These are phyloP conservation scores for Tillandsia leiboldiana DNA, from an alignment of 176 grass and related monocot species.

Conservation along the genomic window DNA sequence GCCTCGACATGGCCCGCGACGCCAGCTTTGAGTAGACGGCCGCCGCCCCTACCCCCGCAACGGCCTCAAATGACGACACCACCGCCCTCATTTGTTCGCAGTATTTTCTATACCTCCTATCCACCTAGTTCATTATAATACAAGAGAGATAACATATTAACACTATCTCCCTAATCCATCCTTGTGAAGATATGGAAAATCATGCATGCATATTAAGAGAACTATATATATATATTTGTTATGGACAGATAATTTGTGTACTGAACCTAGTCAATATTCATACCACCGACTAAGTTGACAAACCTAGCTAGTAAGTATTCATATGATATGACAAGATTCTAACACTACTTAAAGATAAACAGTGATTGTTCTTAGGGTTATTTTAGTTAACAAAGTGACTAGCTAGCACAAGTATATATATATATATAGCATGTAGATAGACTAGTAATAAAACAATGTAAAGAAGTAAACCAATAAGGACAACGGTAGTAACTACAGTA, in stretches of 20 bases:
- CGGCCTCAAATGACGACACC: conserved; percentile 38
- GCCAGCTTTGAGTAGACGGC: conserved; percentile 53
- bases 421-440: not conserved
- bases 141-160: not conserved
- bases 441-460: not conserved
- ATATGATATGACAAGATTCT: too few relatives aligned
- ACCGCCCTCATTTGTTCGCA: conserved; percentile 40
- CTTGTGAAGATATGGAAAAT: not conserved
- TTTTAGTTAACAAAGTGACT: not conserved
- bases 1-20: conserved; percentile 59
- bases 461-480: not conserved
- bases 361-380: too few relatives aligned
- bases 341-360: too few relatives aligned
- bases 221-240: too few relatives aligned
- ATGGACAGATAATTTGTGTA: too few relatives aligned
- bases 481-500: not conserved
- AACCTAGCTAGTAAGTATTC: too few relatives aligned
- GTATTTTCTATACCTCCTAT: conserved; percentile 52
- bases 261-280: too few relatives aligned
- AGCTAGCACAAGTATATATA: not conserved
- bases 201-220: too few relatives aligned
- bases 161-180: not conserved
- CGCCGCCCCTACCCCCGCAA: conserved; percentile 32
- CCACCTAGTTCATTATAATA: conserved; percentile 35
- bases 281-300: too few relatives aligned